These are phyloP conservation scores for Balakata baccata DNA, from an alignment of 345 rosid genomes.

Conservation along the genomic window DNA sequence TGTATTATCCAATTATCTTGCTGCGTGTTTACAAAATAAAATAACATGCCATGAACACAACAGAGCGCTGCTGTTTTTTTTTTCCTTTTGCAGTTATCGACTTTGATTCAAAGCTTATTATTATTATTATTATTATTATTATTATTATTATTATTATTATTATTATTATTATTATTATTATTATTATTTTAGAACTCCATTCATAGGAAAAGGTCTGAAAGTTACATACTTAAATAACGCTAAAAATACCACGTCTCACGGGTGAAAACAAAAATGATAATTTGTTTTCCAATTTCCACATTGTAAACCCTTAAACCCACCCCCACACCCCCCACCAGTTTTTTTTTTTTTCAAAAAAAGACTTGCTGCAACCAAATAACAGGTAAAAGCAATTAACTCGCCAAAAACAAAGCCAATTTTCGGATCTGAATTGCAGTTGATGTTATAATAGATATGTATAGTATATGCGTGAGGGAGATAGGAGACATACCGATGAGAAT, in stretches of 20 bases:
- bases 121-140: too few relatives aligned
- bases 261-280: background rate
- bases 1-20: background rate
- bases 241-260: background rate
- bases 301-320: conserved; percentile 4
- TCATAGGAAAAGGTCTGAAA: too few relatives aligned
- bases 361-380: background rate
- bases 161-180: too few relatives aligned
- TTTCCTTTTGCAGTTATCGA: background rate
- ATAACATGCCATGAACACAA: background rate
- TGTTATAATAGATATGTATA: too few relatives aligned
- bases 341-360: too few relatives aligned
- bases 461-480: background rate
- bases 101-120: background rate
- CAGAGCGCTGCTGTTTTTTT: background rate
- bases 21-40: background rate
- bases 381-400: background rate
- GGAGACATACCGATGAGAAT: conserved; percentile 57
- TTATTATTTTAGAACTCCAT: background rate
- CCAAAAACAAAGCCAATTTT: background rate
- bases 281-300: background rate
- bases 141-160: too few relatives aligned
- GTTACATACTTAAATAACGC: background rate
- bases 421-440: background rate
- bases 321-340: too few relatives aligned